Base-by-base conservation (phyloP, 805 yeast species). In the Candida succiphila region DNA sequence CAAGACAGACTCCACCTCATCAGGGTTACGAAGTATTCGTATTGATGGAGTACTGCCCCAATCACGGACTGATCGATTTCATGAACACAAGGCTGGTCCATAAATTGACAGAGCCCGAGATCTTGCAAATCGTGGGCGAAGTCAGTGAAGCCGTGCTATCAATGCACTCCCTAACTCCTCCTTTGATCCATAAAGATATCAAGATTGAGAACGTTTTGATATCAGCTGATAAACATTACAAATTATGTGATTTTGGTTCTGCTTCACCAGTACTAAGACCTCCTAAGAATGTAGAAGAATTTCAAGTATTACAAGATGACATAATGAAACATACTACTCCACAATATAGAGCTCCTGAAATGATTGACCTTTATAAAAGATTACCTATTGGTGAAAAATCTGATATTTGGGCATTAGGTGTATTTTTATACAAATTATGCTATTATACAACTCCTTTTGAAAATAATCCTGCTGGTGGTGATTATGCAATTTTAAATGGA, bases 391-490 rank as follows among this genome's bases (percentile, higher is more conserved):
- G 82, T 54, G 92, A 83, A 50, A 83, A 83, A 52, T 73, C 85
- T 33, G 94, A 83, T 52, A 70, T 83, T 17, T 83, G 94, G 94
- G 94, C 94, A 0, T 52, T 83, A 24, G 94, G 94, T 10, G 72
- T 82, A 19, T 78, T 82, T 41, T 54, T 83, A 23, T 83, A 82
- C 60, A 83, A 83, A 50, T 51, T 83, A 31, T 80, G 92, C 48
- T 83, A 79, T 53, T 83, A 79, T 46, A 82, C 84, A 1, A 83
- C 94, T 0, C 94, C 94, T 0, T 83, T 83, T 49, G 94, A 83
- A 52, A 60, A 56, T 21, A 60, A 62, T 29, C 40, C 57, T 7
- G 58, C 55, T 15, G 65, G 65, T 14, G 78, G 77, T 17, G 88
- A 82, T 43, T 49, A 59, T 25, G 80, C 79, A 29, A 82, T 83